These are phyloP conservation scores for Sphaerulina musiva DNA, from an alignment of 2,329 filamentous ascomycete genomes.

Conservation along the genomic window DNA sequence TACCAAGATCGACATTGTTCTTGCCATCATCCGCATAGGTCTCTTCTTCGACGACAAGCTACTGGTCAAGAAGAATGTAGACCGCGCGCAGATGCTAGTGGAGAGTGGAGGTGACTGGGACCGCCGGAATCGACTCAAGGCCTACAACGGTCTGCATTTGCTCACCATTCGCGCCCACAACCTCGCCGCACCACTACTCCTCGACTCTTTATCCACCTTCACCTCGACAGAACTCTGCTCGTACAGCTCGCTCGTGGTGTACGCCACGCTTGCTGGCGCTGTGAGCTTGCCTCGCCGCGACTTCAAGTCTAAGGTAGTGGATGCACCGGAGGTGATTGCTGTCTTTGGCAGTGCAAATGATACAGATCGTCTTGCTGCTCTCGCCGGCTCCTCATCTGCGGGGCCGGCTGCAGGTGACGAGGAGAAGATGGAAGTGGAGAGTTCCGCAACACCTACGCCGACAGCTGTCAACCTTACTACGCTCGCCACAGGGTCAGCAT, in stretches of 20 bases:
- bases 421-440: conserved; percentile 51
- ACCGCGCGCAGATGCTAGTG: conserved; percentile 81
- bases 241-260: conserved; percentile 90
- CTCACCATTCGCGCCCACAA: conserved; percentile 89
- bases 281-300: conserved; percentile 93
- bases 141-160: conserved; percentile 90
- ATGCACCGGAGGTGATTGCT: conserved; percentile 96
- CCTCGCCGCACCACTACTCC: conserved; percentile 80
- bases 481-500: conserved; percentile 55
- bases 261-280: conserved; percentile 89
- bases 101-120: conserved; percentile 98
- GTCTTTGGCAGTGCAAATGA: conserved; percentile 70
- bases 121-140: conserved; percentile 94
- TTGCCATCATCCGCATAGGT: conserved; percentile 91
- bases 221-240: conserved; percentile 98
- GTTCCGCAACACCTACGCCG: conserved; percentile 40
- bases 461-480: conserved; percentile 83
- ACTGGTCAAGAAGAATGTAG: conserved; percentile 87
- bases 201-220: conserved; percentile 96
- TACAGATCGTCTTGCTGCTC: conserved; percentile 77
- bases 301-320: conserved; percentile 98
- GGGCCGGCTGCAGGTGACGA: conserved; percentile 72
- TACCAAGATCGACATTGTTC: conserved; percentile 92
- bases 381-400: conserved; percentile 72
- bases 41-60: conserved; percentile 93